Evolutionary conservation across 805 yeast species (phyloP).

Genomic region (Torulaspora delbrueckii): DNA sequence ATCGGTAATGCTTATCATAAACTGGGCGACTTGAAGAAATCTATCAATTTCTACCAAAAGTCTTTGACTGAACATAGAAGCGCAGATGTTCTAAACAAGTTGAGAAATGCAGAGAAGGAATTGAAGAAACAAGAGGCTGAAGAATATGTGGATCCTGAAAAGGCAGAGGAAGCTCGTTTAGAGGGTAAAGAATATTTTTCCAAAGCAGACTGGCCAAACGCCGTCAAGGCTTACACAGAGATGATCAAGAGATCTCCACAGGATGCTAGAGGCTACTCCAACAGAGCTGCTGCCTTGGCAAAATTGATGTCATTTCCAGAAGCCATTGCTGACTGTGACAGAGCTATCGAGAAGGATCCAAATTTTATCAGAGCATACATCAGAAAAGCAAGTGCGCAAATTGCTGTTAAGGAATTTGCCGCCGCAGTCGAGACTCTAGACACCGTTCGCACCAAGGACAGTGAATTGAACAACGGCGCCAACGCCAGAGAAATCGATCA

Average conservation of each 20-base stretch:
- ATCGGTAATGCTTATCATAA: slow-evolving; percentile 80
- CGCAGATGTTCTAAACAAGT: slow-evolving; percentile 83
- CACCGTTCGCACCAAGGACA: slow-evolving; percentile 71
- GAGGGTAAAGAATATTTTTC: slow-evolving; percentile 86
- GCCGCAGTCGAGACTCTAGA: slow-evolving; percentile 77
- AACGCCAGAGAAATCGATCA: slow-evolving; percentile 74
- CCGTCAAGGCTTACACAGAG: slow-evolving; percentile 90
- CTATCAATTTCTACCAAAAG: slow-evolving; percentile 76
- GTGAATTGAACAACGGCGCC: slow-evolving; percentile 54
- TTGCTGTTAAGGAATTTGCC: slow-evolving; percentile 83
- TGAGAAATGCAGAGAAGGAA: slow-evolving; percentile 82
- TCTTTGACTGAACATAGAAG: slow-evolving; percentile 96
- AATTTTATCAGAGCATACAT: slow-evolving; percentile 89
- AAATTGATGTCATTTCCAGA: slow-evolving; percentile 97
- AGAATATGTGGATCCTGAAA: slow-evolving; percentile 79
- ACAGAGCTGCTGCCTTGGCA: slow-evolving; percentile 95
- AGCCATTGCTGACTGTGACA: slow-evolving; percentile 86
- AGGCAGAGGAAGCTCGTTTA: slow-evolving; percentile 93
- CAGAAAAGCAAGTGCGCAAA: slow-evolving; percentile 91
- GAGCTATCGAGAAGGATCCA: slow-evolving; percentile 85
- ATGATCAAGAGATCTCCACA: slow-evolving; percentile 96
- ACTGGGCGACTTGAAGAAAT: slow-evolving; percentile 62
- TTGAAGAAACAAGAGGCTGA: slow-evolving; percentile 72
- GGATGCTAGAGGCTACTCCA: slow-evolving; percentile 94
- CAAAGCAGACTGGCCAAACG: slow-evolving; percentile 93